These are phyloP conservation scores for Ceratobasidium sp. DNA, from an alignment of 1,284 basidiomycete genomes.

Conservation along the genomic window DNA sequence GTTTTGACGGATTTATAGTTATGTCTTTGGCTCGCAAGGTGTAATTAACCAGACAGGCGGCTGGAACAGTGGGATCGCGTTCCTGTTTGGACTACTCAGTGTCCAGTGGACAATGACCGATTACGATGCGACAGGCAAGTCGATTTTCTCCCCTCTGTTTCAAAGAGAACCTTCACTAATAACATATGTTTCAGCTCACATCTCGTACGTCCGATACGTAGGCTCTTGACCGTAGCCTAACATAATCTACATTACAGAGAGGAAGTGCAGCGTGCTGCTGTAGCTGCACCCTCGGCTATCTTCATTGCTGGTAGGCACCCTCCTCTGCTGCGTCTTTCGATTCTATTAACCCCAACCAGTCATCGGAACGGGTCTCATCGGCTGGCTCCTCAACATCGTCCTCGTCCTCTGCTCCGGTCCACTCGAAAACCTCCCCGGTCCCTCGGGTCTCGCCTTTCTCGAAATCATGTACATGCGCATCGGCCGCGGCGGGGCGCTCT, in stretches of 20 bases:
- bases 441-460: slow-evolving; percentile 75
- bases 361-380: slow-evolving; percentile 82
- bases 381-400: slow-evolving; percentile 86
- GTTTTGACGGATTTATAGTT: slow-evolving; percentile 59
- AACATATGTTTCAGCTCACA: slow-evolving; percentile 70
- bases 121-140: slow-evolving; percentile 44
- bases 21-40: slow-evolving; percentile 80
- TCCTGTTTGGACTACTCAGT: slow-evolving; percentile 87
- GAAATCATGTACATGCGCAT: slow-evolving; percentile 80
- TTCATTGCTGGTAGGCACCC: slow-evolving; percentile 75
- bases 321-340: neutral
- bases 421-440: slow-evolving; percentile 70
- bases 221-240: neutral
- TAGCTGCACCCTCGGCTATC: slow-evolving; percentile 79
- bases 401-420: slow-evolving; percentile 84
- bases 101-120: slow-evolving; percentile 87
- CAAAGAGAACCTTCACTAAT: neutral
- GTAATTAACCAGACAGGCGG: slow-evolving; percentile 82
- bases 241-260: slow-evolving; percentile 61
- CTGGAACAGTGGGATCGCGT: slow-evolving; percentile 82
- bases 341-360: slow-evolving; percentile 58
- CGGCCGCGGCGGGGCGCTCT: slow-evolving; percentile 75
- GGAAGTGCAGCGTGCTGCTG: slow-evolving; percentile 88
- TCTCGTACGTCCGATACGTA: slow-evolving; percentile 67
- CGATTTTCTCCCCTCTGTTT: neutral